phyloP scores from a whole-genome alignment of 352 stramenopile species.

The Pythium diclinum region DNA sequence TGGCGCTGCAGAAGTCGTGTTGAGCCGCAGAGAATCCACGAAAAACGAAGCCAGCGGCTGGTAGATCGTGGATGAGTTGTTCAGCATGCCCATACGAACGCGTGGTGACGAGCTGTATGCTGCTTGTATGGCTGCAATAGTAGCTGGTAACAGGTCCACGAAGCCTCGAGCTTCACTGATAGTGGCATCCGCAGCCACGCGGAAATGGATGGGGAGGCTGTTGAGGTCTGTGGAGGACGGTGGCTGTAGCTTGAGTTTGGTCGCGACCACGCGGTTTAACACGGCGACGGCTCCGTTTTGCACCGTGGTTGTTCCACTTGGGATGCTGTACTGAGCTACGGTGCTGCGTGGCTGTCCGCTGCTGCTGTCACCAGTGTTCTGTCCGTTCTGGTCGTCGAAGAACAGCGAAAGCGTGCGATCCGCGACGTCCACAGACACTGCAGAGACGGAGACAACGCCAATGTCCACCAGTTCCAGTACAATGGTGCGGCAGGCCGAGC shows the following conservation, averaged over 20 bases:
- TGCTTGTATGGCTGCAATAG: slow-evolving; percentile 8
- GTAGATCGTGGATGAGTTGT: slow-evolving; percentile 11
- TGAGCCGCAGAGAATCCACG: not conserved
- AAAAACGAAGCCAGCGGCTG: slow-evolving; percentile 9
- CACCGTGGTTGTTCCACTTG: not conserved
- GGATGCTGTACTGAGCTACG: slow-evolving; percentile 26
- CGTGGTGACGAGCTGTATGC: not conserved
- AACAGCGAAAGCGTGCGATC: slow-evolving; percentile 36
- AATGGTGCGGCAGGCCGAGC: slow-evolving; percentile 34
- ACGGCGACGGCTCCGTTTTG: slow-evolving; percentile 20
- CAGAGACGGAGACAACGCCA: slow-evolving; percentile 4
- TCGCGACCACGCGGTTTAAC: slow-evolving; percentile 36
- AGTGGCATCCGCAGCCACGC: slow-evolving; percentile 43
- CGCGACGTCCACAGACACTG: slow-evolving; percentile 21
- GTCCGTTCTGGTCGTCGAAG: slow-evolving; percentile 50
- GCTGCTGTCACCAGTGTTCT: not conserved
- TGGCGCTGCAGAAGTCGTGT: not conserved
- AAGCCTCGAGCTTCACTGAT: not conserved
- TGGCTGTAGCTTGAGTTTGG: slow-evolving; percentile 34
- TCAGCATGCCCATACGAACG: slow-evolving; percentile 14
- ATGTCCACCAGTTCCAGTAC: slow-evolving; percentile 35
- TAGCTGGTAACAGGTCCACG: slow-evolving; percentile 34
- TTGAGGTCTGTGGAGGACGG: slow-evolving; percentile 19
- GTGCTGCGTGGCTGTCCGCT: not conserved
- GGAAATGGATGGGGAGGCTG: slow-evolving; percentile 39